These are phyloP conservation scores for Nemania serpens DNA, from an alignment of 2,329 filamentous ascomycete genomes.

Conservation along the genomic window DNA sequence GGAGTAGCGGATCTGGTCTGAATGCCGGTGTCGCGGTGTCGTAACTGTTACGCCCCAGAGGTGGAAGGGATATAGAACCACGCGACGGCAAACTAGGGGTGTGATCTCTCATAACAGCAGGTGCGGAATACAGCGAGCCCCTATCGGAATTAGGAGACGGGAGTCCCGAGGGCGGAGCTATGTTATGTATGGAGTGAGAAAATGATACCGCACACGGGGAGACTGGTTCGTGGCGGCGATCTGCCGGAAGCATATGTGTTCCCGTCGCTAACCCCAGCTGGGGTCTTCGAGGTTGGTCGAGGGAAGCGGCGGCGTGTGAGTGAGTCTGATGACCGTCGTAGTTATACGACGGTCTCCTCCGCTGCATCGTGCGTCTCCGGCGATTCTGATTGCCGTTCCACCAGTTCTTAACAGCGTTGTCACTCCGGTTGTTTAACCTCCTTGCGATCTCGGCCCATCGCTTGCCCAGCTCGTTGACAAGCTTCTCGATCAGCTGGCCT, in stretches of 20 bases:
- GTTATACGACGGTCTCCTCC: constrained; percentile 33
- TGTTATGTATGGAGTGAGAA: constrained; percentile 25
- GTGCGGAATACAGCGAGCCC: constrained; percentile 65
- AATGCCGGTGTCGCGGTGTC: constrained; percentile 20
- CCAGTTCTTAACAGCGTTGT: constrained; percentile 98
- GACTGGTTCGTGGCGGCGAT: constrained; percentile 23
- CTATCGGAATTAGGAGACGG: constrained; percentile 67
- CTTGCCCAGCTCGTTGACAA: constrained; percentile 80
- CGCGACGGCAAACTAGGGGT: constrained; percentile 45
- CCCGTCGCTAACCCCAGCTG: constrained; percentile 20
- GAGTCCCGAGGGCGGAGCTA: constrained; percentile 31
- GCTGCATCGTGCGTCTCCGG: constrained; percentile 58
- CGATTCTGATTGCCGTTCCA: constrained; percentile 95
- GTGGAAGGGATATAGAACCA: constrained; percentile 50
- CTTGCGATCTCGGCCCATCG: constrained; percentile 93
- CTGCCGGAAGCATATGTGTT: constrained; percentile 11
- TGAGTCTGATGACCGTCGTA: constrained; percentile 36
- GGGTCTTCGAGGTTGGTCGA: constrained; percentile 19
- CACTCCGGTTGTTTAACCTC: constrained; percentile 79
- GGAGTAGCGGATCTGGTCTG: constrained; percentile 15
- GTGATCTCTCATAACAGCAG: constrained; percentile 45
- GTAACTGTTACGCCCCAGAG: constrained; percentile 31
- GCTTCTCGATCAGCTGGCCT: constrained; percentile 72
- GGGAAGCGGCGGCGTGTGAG: constrained; percentile 1
- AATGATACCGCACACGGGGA: constrained; percentile 19